Evolutionary conservation across 2,329 filamentous ascomycete species (phyloP).

Genomic region (Triangularia setosa): DNA sequence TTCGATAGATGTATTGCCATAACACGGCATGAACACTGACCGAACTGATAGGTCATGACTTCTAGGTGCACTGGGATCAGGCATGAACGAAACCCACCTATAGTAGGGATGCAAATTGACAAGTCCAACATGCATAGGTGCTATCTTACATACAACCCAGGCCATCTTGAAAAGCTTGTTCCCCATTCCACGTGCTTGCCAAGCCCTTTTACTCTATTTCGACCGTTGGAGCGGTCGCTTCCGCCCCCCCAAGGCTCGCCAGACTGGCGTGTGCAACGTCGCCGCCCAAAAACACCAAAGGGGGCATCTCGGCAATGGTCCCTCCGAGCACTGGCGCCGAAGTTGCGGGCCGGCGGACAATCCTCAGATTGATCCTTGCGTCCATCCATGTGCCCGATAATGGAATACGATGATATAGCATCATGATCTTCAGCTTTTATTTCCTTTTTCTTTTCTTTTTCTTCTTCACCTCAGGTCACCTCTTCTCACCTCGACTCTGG

Average conservation of each 20-base stretch:
- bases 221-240: not conserved
- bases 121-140: too few relatives aligned
- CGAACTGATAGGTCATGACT: too few relatives aligned
- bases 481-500: not conserved
- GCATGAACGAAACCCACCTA: too few relatives aligned
- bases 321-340: constrained; percentile 16
- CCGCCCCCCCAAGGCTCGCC: not conserved
- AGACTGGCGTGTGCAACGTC: not conserved
- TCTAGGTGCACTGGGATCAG: too few relatives aligned
- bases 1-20: too few relatives aligned
- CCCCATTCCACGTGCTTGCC: not conserved
- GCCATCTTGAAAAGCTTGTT: not conserved
- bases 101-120: not conserved
- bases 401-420: not conserved
- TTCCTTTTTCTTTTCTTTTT: not conserved
- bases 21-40: too few relatives aligned
- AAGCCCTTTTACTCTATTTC: not conserved
- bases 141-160: too few relatives aligned
- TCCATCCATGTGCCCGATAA: not conserved
- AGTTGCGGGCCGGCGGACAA: constrained; percentile 4
- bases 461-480: not conserved
- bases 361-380: not conserved
- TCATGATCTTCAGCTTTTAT: not conserved
- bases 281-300: not conserved
- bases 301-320: not conserved